Percentiles rank a stretch among this genome's conserved stretches.
Evolutionary conservation across 1,284 basidiomycete genomes (phyloP).

Genomic region (Malassezia caprae): DNA sequence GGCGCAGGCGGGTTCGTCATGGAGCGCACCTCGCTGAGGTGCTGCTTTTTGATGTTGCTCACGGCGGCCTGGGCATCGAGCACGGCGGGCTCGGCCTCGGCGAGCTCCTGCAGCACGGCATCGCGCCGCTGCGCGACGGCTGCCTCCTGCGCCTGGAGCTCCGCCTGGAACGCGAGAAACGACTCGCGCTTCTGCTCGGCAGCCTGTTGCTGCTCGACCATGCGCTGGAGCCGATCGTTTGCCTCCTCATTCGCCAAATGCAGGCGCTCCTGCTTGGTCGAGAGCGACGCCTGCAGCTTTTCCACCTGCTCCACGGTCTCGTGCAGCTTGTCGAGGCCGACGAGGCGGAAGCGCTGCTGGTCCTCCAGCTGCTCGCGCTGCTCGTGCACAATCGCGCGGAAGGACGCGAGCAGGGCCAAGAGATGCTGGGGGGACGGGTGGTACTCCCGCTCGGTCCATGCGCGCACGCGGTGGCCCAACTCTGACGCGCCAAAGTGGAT

Average conservation of each 20-base stretch:
- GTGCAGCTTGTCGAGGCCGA: slow-evolving; percentile 90
- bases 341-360: slow-evolving; percentile 94
- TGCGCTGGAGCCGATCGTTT: slow-evolving; percentile 90
- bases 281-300: slow-evolving; percentile 85
- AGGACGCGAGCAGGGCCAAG: slow-evolving; percentile 96
- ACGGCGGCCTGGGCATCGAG: slow-evolving; percentile 88
- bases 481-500: slow-evolving; percentile 83
- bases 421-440: slow-evolving; percentile 98
- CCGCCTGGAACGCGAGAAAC: slow-evolving; percentile 89
- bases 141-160: slow-evolving; percentile 79
- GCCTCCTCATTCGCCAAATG: slow-evolving; percentile 88
- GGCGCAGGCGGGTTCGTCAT: slow-evolving; percentile 98
- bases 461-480: slow-evolving; percentile 77
- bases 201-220: slow-evolving; percentile 97
- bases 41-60: slow-evolving; percentile 91
- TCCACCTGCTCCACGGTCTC: slow-evolving; percentile 71
- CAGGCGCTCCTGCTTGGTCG: slow-evolving; percentile 82
- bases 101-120: slow-evolving; percentile 87
- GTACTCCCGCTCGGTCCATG: slow-evolving; percentile 83
- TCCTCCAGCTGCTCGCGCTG: slow-evolving; percentile 98
- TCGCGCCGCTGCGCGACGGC: slow-evolving; percentile 76
- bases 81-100: slow-evolving; percentile 95
- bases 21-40: slow-evolving; percentile 89
- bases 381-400: slow-evolving; percentile 88
- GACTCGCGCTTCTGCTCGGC: slow-evolving; percentile 96